Evolutionary conservation across 345 rosid genomes (phyloP).

Genomic region (Populus pruinosa): DNA sequence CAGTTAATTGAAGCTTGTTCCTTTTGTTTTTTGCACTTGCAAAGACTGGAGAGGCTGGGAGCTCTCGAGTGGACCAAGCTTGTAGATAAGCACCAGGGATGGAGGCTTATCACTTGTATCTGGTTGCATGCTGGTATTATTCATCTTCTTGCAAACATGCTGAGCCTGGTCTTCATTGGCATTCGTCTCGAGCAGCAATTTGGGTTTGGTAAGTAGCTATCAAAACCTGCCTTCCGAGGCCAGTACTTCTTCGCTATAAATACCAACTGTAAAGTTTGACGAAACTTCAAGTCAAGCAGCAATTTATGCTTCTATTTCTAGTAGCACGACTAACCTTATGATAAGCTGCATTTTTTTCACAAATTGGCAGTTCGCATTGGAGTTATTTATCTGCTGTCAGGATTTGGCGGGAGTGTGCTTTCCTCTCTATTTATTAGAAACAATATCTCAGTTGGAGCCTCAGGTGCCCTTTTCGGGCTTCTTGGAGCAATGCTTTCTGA

Average conservation of each 20-base stretch:
- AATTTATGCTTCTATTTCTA: neutral
- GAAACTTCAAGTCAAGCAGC: too few relatives aligned
- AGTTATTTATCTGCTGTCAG: slow-evolving; percentile 19
- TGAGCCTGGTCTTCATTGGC: slow-evolving; percentile 27
- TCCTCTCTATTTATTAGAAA: slow-evolving; percentile 20
- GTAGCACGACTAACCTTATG: neutral
- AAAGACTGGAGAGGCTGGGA: slow-evolving; percentile 25
- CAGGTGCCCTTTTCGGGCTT: slow-evolving; percentile 30
- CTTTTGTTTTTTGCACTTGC: neutral
- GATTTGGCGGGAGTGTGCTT: slow-evolving; percentile 25
- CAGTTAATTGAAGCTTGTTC: neutral
- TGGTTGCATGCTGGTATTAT: slow-evolving; percentile 33
- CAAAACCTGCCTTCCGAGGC: neutral
- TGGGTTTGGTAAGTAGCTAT: slow-evolving; percentile 21
- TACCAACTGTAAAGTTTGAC: neutral
- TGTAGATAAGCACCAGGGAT: slow-evolving; percentile 21
- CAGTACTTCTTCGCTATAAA: neutral
- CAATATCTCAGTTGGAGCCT: slow-evolving; percentile 29
- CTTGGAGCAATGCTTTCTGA: slow-evolving; percentile 34
- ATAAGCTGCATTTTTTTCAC: neutral
- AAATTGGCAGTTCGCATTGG: slow-evolving; percentile 24
- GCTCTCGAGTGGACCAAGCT: slow-evolving; percentile 19
- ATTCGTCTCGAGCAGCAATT: slow-evolving; percentile 32
- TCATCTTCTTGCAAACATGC: slow-evolving; percentile 30
- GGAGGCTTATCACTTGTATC: slow-evolving; percentile 28